Base-by-base conservation (phyloP, 2,329 filamentous ascomycete species). In the Aspergillus novofumigatus region DNA sequence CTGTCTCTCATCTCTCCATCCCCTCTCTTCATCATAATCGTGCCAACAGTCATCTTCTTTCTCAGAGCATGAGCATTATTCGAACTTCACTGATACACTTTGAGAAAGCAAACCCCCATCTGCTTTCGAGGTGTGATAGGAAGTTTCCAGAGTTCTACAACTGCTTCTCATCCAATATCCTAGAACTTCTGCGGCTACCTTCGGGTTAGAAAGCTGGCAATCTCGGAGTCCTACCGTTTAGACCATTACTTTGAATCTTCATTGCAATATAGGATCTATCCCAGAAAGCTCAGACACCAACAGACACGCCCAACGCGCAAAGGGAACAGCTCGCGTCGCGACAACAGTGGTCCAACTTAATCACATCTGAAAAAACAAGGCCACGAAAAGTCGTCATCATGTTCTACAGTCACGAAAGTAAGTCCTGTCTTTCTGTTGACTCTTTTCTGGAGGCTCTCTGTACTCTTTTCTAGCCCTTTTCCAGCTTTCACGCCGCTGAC, bases 361-460 rank as follows among this genome's bases (percentile, higher is more conserved):
- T 14, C 32, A 38, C 5, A 38, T 38, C 3, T 35, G 6, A 17
- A 38, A 17, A 38, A 14, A 17, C 32, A 38, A 38, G 14, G 14
- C 32, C 14, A 38, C 32, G 5, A 4, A 23, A 10, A 23, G 26
- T 23, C 44, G 14, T 29, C 59, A 64, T 58, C 57, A 97, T 97
- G 92, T 97, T 97, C 72, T 97, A 96, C 78, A 95, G 90, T 67
- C 91, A 96, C 77, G 92, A 97, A 76, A 91, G 93, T 94, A 79
- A 70, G 87, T 75, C 20, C 26, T 3, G 11, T 28, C 35, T 35
- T 28, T 32, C 21, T n/a, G 14, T 17, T n/a, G 11, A 20, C 14
- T 21, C 20, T 4, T 9, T 28, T 49, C 2, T 38, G 6, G 32
- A 21, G 21, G 35, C 14, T 2, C 54, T 20, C 32, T 23, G 28